Percentiles rank a stretch among this genome's conserved stretches.
Evolutionary conservation across 1,139 yeast species (phyloP).

Genomic region (Arxiozyma telluris): DNA sequence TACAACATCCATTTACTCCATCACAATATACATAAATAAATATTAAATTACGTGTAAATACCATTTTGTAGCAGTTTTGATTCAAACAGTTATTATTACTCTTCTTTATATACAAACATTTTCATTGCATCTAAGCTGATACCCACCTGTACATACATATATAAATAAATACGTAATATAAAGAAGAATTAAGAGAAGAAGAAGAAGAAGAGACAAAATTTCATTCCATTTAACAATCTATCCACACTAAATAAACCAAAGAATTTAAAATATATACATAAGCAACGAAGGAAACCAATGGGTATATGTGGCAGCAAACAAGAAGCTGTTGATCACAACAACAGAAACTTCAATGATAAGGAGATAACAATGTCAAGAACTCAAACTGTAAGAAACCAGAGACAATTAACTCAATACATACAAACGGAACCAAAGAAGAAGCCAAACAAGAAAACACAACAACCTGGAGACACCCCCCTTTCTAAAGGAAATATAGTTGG

Average conservation of each 20-base stretch:
- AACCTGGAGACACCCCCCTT: neutral
- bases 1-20: no score
- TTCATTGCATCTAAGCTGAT: neutral
- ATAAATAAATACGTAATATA: no score
- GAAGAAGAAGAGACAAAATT: neutral
- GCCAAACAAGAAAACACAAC: neutral
- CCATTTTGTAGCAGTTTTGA: neutral
- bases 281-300: neutral
- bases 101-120: no score
- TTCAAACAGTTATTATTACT: neutral
- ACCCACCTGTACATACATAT: neutral
- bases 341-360: neutral
- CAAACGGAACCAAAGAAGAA: neutral
- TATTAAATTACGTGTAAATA: neutral
- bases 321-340: neutral
- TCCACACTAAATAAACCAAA: neutral
- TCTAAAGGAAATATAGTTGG: neutral
- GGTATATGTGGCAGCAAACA: conserved; percentile 7
- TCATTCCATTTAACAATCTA: neutral
- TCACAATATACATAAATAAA: no score
- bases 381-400: neutral
- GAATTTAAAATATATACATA: neutral
- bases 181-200: no score
- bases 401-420: conserved; percentile 1
- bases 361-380: neutral